Percentiles rank a stretch among this genome's conserved stretches.
These are phyloP conservation scores for Claviceps sp. DNA, from an alignment of 2,329 filamentous ascomycete genomes.

Conservation along the genomic window DNA sequence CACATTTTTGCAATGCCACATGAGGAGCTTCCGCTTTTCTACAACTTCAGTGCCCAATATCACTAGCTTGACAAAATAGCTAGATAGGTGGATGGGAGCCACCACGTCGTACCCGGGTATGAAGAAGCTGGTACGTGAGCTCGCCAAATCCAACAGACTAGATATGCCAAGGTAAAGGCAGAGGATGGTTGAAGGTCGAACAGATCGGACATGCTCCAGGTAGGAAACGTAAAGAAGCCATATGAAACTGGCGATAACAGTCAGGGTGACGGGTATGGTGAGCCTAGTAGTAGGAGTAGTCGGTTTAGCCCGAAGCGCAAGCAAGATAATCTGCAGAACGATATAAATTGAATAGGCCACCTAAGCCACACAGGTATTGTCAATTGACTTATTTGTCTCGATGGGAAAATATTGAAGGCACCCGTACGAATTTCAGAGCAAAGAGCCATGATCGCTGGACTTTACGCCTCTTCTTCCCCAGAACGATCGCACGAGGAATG, in stretches of 20 bases:
- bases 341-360: constrained; percentile 5
- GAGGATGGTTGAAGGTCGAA: constrained; percentile 20
- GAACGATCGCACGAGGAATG: constrained; percentile 1
- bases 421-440: constrained; percentile 7
- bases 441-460: constrained; percentile 8
- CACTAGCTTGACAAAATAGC: constrained; percentile 15
- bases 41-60: constrained; percentile 11
- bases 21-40: neutral
- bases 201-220: constrained; percentile 18
- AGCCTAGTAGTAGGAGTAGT: constrained; percentile 8
- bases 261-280: constrained; percentile 7
- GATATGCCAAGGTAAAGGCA: constrained; percentile 18
- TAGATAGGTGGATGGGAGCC: constrained; percentile 13
- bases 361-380: neutral
- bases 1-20: neutral
- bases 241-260: constrained; percentile 8
- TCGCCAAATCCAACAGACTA: constrained; percentile 18
- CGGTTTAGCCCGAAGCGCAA: constrained; percentile 9
- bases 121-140: constrained; percentile 19
- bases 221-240: constrained; percentile 15
- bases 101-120: constrained; percentile 11
- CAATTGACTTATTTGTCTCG: neutral
- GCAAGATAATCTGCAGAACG: constrained; percentile 8
- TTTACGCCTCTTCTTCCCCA: constrained; percentile 5
- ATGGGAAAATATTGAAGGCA: neutral